Percentiles rank a stretch among this genome's conserved stretches.
These are phyloP conservation scores for Sporothrix humicola DNA, from an alignment of 2,329 filamentous ascomycete species.

Conservation along the genomic window DNA sequence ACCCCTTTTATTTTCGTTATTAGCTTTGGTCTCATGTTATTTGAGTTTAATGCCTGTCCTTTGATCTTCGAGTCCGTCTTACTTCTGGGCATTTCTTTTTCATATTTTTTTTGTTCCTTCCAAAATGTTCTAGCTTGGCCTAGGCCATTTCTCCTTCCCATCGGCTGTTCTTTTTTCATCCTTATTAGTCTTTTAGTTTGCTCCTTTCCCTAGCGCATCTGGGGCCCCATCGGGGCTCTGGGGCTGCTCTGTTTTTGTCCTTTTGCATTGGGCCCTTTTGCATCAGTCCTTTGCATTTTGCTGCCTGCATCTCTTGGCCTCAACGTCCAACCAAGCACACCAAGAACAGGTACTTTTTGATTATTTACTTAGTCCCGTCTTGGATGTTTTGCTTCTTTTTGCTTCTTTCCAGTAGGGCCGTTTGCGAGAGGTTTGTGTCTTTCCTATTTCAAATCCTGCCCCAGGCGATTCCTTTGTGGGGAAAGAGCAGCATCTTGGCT, in stretches of 20 bases:
- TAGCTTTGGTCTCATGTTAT: neutral
- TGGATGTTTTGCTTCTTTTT: neutral
- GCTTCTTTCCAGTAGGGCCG: neutral
- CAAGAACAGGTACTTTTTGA: neutral
- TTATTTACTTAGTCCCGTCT: neutral
- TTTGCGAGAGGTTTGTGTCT: neutral
- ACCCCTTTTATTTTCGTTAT: neutral
- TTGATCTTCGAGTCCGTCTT: neutral
- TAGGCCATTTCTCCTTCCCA: neutral
- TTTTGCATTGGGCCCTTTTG: neutral
- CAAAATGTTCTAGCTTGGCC: neutral
- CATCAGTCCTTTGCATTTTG: too few relatives aligned
- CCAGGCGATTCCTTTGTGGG: slow-evolving; percentile 2
- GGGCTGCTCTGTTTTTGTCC: neutral
- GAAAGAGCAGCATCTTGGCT: neutral
- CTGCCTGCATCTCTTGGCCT: too few relatives aligned
- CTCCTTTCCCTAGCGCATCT: neutral
- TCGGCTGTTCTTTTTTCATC: neutral
- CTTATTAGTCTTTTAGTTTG: neutral
- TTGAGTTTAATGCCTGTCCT: neutral
- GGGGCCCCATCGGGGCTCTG: neutral
- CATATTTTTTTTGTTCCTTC: neutral
- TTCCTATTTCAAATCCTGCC: neutral
- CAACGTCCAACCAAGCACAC: too few relatives aligned
- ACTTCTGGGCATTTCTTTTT: neutral